These are phyloP conservation scores for Penicillium paxilli DNA, from an alignment of 495 filamentous ascomycete genomes.

Conservation along the genomic window DNA sequence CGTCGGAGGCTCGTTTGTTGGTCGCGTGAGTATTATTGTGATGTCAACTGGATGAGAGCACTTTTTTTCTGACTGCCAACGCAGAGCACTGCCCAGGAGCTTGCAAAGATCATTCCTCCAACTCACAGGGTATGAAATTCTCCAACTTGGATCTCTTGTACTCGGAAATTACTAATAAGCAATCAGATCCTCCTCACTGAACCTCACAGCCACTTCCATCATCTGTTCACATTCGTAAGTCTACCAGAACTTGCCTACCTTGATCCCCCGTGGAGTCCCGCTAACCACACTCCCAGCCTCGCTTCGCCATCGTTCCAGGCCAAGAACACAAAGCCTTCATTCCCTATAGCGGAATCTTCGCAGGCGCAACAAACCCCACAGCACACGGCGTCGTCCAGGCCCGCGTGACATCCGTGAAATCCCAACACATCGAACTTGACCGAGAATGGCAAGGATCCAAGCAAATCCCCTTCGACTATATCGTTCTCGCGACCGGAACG, in stretches of 20 bases:
- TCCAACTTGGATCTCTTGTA: background rate
- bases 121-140: constrained; percentile 30
- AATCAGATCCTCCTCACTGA: constrained; percentile 49
- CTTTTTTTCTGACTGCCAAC: constrained; percentile 7
- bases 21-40: constrained; percentile 25
- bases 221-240: constrained; percentile 54
- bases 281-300: constrained; percentile 34
- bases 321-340: constrained; percentile 60
- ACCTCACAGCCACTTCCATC: constrained; percentile 54
- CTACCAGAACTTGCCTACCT: background rate
- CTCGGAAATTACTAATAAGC: background rate
- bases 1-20: constrained; percentile 45
- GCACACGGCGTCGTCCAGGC: constrained; percentile 43
- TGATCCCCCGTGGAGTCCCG: background rate
- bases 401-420: constrained; percentile 41
- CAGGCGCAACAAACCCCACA: constrained; percentile 26
- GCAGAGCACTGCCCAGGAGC: constrained; percentile 37
- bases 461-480: constrained; percentile 46
- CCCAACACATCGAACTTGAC: constrained; percentile 41
- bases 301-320: constrained; percentile 47
- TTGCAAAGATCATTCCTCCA: constrained; percentile 34
- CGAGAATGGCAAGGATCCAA: constrained; percentile 45
- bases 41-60: background rate
- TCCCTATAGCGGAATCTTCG: constrained; percentile 45
- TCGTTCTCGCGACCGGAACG: constrained; percentile 50